A percentile compares a stretch with the other conserved stretches of the same genome.
Evolutionary conservation across 805 yeast genomes (phyloP).

Genomic region (Yarrowia sp.): DNA sequence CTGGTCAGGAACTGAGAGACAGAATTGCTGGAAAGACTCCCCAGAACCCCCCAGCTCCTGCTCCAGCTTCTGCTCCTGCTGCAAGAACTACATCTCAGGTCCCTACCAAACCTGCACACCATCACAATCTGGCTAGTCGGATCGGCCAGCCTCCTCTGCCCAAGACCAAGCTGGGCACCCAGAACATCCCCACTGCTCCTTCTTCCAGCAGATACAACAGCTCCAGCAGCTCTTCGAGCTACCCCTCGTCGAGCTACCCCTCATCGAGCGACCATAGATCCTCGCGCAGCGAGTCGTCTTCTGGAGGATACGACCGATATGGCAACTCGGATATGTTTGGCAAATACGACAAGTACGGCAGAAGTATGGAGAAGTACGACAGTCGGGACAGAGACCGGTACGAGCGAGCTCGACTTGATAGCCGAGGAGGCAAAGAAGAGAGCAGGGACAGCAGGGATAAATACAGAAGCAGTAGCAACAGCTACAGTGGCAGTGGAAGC

Average conservation of each 20-base stretch:
- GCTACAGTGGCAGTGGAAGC: not conserved
- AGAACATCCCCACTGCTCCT: not conserved
- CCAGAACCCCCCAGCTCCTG: not conserved
- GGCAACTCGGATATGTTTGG: not conserved
- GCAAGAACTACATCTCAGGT: not conserved
- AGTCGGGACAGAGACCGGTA: not conserved
- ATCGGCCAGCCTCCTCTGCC: not conserved
- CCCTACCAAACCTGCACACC: not conserved
- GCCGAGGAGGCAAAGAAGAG: not conserved
- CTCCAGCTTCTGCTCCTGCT: not conserved
- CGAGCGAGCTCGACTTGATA: not conserved
- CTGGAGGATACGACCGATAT: not conserved
- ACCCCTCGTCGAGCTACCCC: not conserved
- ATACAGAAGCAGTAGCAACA: too few species aligned
- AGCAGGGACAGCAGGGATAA: not conserved
- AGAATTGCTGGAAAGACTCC: not conserved
- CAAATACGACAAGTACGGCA: not conserved
- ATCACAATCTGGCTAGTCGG: not conserved
- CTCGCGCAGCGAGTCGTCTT: too few species aligned
- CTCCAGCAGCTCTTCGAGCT: not conserved
- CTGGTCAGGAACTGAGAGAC: conserved; percentile 1
- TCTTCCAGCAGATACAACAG: not conserved
- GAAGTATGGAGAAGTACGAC: not conserved
- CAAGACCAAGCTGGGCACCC: not conserved
- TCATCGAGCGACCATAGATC: not conserved